Conservation (phyloP, 2,329 filamentous ascomycete species). For the Aspergillus brunneoviolaceus region DNA sequence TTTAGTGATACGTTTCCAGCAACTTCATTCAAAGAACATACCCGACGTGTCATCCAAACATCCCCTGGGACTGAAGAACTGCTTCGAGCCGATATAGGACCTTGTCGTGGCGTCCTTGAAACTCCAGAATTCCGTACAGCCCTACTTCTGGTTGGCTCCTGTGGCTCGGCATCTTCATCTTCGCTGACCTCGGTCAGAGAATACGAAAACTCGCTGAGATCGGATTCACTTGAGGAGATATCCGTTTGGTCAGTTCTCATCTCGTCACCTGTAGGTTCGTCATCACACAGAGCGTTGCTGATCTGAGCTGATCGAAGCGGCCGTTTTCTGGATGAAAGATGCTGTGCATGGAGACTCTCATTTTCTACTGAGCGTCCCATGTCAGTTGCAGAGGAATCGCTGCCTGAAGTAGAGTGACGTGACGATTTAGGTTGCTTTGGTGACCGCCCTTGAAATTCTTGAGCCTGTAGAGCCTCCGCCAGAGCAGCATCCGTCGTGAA, state of each 20-base stretch:
- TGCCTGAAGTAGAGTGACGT: slow-evolving; percentile 16
- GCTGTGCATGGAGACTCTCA: slow-evolving; percentile 16
- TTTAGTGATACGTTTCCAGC: slow-evolving; percentile 30
- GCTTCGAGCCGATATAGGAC: not conserved
- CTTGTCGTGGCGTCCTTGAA: slow-evolving; percentile 2
- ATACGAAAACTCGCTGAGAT: slow-evolving; percentile 6
- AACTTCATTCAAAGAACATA: slow-evolving; percentile 26
- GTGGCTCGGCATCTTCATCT: slow-evolving; percentile 15
- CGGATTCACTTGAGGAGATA: slow-evolving; percentile 15
- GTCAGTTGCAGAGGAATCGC: slow-evolving; percentile 26
- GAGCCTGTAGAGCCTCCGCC: slow-evolving; percentile 57
- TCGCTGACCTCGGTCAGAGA: slow-evolving; percentile 17
- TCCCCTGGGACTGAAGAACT: slow-evolving; percentile 4
- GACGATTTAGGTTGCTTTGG: slow-evolving; percentile 39
- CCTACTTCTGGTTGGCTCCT: slow-evolving; percentile 6
- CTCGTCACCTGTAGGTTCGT: slow-evolving; percentile 14
- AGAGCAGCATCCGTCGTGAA: slow-evolving; percentile 50
- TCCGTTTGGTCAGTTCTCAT: slow-evolving; percentile 23
- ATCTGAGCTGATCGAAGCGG: slow-evolving; percentile 14
- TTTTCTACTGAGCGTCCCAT: slow-evolving; percentile 12
- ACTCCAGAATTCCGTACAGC: slow-evolving; percentile 1
- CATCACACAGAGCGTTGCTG: slow-evolving; percentile 15
- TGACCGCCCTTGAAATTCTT: slow-evolving; percentile 47
- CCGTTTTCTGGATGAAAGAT: slow-evolving; percentile 15
- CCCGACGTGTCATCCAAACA: slow-evolving; percentile 28